Evolutionary conservation across 2,329 filamentous ascomycete species (phyloP).

Genomic region (Drechslerella coelobrocha): DNA sequence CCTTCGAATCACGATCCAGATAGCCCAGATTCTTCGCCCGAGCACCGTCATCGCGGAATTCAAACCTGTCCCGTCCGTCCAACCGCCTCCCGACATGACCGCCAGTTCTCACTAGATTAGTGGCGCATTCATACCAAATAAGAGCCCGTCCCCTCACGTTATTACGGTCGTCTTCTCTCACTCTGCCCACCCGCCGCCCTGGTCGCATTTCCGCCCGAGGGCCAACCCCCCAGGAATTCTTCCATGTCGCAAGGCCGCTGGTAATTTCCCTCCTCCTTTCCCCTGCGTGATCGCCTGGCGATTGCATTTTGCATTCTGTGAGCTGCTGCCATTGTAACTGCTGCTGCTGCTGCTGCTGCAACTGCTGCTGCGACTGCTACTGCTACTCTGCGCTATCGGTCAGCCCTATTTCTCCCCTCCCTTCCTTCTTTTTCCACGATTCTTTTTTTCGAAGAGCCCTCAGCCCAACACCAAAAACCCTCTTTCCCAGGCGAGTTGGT

Average conservation of each 20-base stretch:
- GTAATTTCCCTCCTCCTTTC: conserved; percentile 47
- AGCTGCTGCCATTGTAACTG: not conserved
- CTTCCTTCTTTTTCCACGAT: not conserved
- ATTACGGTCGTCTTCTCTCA: not conserved
- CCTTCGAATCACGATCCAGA: not conserved
- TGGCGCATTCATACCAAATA: not conserved
- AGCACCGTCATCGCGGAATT: not conserved
- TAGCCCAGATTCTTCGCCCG: not conserved
- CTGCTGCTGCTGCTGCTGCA: not conserved
- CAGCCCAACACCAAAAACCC: not conserved
- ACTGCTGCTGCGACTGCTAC: not conserved
- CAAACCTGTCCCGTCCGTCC: not conserved
- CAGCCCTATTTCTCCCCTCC: not conserved
- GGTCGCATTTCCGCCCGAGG: conserved; percentile 32
- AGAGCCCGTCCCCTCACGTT: conserved; percentile 3
- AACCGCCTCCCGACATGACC: not conserved
- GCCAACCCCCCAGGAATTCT: conserved; percentile 46
- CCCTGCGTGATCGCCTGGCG: conserved; percentile 44
- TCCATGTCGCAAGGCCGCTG: conserved; percentile 35
- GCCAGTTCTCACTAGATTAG: not conserved
- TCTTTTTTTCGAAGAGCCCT: no score
- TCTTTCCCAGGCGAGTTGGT: not conserved
- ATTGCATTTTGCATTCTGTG: conserved; percentile 2
- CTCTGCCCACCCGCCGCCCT: conserved; percentile 31
- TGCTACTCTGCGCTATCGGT: no score